These are phyloP conservation scores for Myxozyma udenii DNA, from an alignment of 805 yeast genomes.

Conservation along the genomic window DNA sequence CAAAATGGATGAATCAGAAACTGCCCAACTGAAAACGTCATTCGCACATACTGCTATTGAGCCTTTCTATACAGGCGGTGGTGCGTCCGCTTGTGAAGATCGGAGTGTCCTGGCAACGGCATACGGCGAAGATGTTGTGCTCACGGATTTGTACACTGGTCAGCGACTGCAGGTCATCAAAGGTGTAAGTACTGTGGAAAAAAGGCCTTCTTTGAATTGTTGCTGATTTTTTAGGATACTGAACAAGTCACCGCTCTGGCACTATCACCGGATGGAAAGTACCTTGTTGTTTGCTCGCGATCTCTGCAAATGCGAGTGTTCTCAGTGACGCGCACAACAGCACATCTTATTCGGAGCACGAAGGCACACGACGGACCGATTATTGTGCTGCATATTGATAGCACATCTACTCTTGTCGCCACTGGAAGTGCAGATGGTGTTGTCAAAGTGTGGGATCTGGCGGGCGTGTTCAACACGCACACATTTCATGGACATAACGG, in stretches of 20 bases:
- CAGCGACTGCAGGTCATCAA: slow-evolving; percentile 58
- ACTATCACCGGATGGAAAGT: slow-evolving; percentile 70
- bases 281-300: slow-evolving; percentile 71
- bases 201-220: neutral
- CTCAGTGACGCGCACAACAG: slow-evolving; percentile 39
- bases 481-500: slow-evolving; percentile 91
- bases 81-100: slow-evolving; percentile 65
- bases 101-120: slow-evolving; percentile 73
- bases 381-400: slow-evolving; percentile 70
- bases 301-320: slow-evolving; percentile 77
- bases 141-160: slow-evolving; percentile 62
- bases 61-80: slow-evolving; percentile 86
- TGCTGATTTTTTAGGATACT: slow-evolving; percentile 48
- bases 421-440: slow-evolving; percentile 95
- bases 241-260: slow-evolving; percentile 71
- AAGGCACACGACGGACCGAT: slow-evolving; percentile 67
- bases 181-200: slow-evolving; percentile 49
- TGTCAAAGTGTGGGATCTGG: slow-evolving; percentile 87
- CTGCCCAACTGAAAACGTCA: slow-evolving; percentile 43
- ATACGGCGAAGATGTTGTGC: slow-evolving; percentile 67
- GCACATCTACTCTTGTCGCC: slow-evolving; percentile 80
- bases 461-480: slow-evolving; percentile 83
- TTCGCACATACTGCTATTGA: slow-evolving; percentile 52
- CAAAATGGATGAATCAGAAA: too few relatives aligned
- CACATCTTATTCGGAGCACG: slow-evolving; percentile 34